Evolutionary conservation across 805 yeast genomes (phyloP).

Genomic region (Nakazawaea sp.): DNA sequence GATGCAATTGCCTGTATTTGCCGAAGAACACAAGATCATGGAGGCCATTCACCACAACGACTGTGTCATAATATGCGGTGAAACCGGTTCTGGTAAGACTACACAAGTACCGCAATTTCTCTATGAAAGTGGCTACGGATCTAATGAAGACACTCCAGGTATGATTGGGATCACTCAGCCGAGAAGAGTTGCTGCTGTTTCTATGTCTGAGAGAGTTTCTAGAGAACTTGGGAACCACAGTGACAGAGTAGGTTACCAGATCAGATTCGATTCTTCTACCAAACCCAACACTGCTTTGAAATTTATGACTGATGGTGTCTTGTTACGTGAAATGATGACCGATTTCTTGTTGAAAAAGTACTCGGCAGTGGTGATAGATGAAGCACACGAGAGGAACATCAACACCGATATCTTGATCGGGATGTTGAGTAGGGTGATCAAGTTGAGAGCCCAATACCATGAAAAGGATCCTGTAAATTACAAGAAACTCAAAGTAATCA

Average conservation of each 20-base stretch:
- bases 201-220: constrained; percentile 81
- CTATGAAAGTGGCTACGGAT: constrained; percentile 89
- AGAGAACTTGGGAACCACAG: constrained; percentile 72
- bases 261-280: constrained; percentile 69
- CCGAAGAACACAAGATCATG: constrained; percentile 90
- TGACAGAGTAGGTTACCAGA: constrained; percentile 68
- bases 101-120: constrained; percentile 97
- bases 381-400: constrained; percentile 95
- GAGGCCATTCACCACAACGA: constrained; percentile 93
- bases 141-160: constrained; percentile 59
- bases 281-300: constrained; percentile 65
- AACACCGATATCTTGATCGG: constrained; percentile 96
- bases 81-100: constrained; percentile 97
- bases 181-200: constrained; percentile 88
- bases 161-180: constrained; percentile 97
- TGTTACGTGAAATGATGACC: constrained; percentile 85
- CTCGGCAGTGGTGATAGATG: constrained; percentile 86
- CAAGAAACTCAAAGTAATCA: constrained; percentile 70
- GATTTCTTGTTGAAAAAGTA: constrained; percentile 79
- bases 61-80: constrained; percentile 89
- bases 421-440: constrained; percentile 81
- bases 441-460: constrained; percentile 54
- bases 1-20: constrained; percentile 75
- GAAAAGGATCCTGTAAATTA: constrained; percentile 36
- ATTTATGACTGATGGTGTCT: constrained; percentile 93